Conservation (phyloP, 1,139 yeast genomes). For the Kodamaea plutei region DNA sequence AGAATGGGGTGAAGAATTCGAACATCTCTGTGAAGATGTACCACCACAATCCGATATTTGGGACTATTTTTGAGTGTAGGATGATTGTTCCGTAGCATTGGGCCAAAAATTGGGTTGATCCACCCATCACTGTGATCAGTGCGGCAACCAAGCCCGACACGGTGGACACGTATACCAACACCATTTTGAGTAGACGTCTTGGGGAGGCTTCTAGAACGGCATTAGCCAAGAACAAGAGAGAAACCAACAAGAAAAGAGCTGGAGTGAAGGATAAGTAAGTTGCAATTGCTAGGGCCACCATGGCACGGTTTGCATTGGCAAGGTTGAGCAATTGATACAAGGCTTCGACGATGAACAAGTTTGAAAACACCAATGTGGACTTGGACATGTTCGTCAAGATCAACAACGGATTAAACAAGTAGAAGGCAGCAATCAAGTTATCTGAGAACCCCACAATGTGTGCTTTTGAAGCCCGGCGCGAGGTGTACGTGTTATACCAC, state of each 20-base stretch:
- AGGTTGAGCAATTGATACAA: conserved; percentile 43
- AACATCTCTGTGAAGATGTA: conserved; percentile 94
- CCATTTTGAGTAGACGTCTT: conserved; percentile 19
- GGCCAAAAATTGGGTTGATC: conserved; percentile 45
- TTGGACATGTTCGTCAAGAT: conserved; percentile 65
- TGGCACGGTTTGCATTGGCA: conserved; percentile 40
- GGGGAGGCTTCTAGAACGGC: conserved; percentile 9
- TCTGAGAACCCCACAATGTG: conserved; percentile 25
- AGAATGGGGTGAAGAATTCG: conserved; percentile 81
- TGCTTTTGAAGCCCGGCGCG: conserved; percentile 4
- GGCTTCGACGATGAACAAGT: conserved; percentile 51
- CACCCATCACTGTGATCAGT: conserved; percentile 26
- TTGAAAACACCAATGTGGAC: conserved; percentile 61
- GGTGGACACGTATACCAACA: conserved; percentile 23
- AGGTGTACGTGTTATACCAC: conserved; percentile 30
- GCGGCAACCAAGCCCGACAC: conserved; percentile 31
- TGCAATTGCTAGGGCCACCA: conserved; percentile 57
- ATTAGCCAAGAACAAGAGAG: conserved; percentile 40
- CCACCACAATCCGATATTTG: conserved; percentile 98
- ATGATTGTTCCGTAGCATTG: conserved; percentile 63
- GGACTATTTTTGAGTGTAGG: conserved; percentile 63
- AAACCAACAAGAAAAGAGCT: conserved; percentile 50
- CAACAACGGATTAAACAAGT: conserved; percentile 76
- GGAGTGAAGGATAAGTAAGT: conserved; percentile 61
- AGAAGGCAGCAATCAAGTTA: conserved; percentile 54